Evolutionary conservation across 352 stramenopile species (phyloP).

Genomic region (Globisporangium polare): DNA sequence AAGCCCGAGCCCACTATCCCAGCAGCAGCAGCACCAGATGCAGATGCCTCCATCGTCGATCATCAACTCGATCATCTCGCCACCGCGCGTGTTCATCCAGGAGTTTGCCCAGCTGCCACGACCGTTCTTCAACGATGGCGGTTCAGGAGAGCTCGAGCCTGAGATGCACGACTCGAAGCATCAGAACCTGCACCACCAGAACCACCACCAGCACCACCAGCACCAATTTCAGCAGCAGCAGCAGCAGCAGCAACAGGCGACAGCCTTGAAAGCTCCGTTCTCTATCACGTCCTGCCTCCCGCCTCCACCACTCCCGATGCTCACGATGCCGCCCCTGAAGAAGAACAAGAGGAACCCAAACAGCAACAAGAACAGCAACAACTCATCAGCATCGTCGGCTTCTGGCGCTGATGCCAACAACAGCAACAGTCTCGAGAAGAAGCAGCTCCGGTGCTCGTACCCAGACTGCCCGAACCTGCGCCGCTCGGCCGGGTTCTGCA

Average conservation of each 20-base stretch:
- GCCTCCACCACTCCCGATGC: conserved; percentile 55
- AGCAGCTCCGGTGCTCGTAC: conserved; percentile 74
- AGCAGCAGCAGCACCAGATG: conserved; percentile 18
- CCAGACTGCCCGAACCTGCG: conserved; percentile 74
- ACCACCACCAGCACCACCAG: neutral
- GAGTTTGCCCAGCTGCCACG: conserved; percentile 61
- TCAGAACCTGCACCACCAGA: conserved; percentile 8
- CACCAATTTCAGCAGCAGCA: neutral
- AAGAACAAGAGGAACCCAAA: conserved; percentile 40
- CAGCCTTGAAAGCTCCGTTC: conserved; percentile 22
- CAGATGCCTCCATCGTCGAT: conserved; percentile 31
- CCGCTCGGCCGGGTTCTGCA: conserved; percentile 74
- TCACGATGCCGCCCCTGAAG: conserved; percentile 73
- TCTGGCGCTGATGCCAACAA: neutral
- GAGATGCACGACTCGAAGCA: conserved; percentile 24
- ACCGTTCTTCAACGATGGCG: conserved; percentile 62
- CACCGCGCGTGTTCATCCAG: conserved; percentile 70
- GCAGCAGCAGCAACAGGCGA: neutral
- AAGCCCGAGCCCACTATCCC: conserved; percentile 34
- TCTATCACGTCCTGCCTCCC: conserved; percentile 50
- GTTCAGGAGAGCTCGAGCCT: conserved; percentile 15
- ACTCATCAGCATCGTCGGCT: neutral
- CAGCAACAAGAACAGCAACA: conserved; percentile 13
- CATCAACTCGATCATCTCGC: conserved; percentile 71
- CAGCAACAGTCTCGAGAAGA: conserved; percentile 30